Base-by-base conservation (phyloP, 1,284 basidiomycete species). In the Rhodotorula sp. region DNA sequence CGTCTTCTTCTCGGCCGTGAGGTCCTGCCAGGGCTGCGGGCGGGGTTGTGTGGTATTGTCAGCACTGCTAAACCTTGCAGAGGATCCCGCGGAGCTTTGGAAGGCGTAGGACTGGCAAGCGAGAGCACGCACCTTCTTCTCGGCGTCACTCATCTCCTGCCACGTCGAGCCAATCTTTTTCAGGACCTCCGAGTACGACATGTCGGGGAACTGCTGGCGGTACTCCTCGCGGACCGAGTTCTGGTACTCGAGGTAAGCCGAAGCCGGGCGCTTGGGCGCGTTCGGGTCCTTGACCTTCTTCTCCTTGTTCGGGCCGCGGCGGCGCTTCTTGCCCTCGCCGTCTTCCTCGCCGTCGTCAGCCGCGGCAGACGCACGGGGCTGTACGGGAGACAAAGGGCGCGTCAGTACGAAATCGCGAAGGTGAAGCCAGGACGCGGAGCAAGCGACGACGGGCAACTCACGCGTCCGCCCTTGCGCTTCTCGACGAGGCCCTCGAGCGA, bases 201-300 rank as follows among this genome's bases (percentile, higher is more conserved):
- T 82, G 19, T 83, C 82, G 7, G 91, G 90, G 80, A 91, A 84
- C 76, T 85, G 83, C 60, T 84, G 84, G 83, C 89, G 89, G 78
- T 92, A 84, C 74, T 87, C 83, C 73, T 88, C 87, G 79, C 94
- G 89, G 71, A 94, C 86, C 56, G 92, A 90, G 81, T 97, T 97
- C 83, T 97, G 96, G 86, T 91, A 99, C 78, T 97, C 85, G 80
- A 99, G 88, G 84, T 97, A 99, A 29, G 94, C 94, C 29, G 92
- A 93, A 32, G 94, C 87, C 37, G 96, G 94, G 27, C 94, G 89
- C 83, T 97, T 97, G 55, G 96, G 96, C 69, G 93, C 93, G 81
- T 94, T 90, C 48, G 94, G 94, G 81, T 99, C 95, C 81, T 89
- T 93, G 68, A 83, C 82, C 78, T 89, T 89, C 80, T 88, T 90